phyloP scores from a whole-genome alignment of 2,329 filamentous ascomycete genomes.

The Colletotrichum cordylinicola region DNA sequence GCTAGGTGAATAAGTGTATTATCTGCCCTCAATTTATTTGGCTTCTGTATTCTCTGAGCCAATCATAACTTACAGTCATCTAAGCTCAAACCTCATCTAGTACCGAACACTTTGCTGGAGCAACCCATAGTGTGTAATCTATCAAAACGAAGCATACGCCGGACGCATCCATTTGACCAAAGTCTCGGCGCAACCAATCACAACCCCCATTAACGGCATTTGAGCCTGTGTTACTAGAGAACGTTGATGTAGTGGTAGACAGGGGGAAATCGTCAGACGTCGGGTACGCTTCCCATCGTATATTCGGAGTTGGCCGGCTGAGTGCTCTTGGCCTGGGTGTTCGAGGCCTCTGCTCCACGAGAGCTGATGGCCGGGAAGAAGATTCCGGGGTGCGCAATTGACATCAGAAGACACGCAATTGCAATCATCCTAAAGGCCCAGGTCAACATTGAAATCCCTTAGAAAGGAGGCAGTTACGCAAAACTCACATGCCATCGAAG shows the following conservation, averaged over 20 bases:
- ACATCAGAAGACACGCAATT: background rate
- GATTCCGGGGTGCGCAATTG: background rate
- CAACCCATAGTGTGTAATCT: background rate
- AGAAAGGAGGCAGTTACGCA: background rate
- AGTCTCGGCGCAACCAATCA: background rate
- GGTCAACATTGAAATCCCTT: background rate
- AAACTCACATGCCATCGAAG: background rate
- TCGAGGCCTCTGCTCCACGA: background rate
- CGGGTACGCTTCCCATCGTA: background rate
- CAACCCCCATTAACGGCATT: background rate
- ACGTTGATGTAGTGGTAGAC: background rate
- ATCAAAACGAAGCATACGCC: background rate
- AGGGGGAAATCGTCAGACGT: background rate
- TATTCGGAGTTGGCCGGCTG: background rate
- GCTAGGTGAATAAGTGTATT: background rate
- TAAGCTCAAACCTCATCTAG: background rate
- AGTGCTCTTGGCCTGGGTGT: background rate
- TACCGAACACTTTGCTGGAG: no score
- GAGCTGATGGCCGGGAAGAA: background rate
- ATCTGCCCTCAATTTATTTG: background rate
- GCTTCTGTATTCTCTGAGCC: background rate
- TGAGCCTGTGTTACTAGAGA: background rate
- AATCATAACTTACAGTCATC: background rate
- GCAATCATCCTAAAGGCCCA: background rate
- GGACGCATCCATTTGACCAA: background rate